phyloP scores from a whole-genome alignment of 1,284 basidiomycete species.

The Rhizoctonia solani region DNA sequence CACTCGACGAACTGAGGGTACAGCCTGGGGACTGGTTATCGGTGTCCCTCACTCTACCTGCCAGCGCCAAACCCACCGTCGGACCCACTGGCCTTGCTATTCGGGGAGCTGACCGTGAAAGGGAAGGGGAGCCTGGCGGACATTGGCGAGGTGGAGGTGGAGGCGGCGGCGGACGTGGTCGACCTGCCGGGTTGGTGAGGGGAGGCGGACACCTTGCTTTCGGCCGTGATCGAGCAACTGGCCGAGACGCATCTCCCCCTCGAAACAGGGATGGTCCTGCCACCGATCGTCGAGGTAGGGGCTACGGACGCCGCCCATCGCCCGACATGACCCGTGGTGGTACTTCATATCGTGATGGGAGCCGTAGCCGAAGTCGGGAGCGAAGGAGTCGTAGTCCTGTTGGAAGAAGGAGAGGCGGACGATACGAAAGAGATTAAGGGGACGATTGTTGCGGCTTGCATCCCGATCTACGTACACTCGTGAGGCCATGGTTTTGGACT shows the following conservation, averaged over 20 bases:
- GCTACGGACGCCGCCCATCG: slow-evolving; percentile 17
- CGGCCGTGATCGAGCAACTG: slow-evolving; percentile 22
- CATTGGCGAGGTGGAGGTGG: slow-evolving; percentile 37
- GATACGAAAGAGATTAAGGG: slow-evolving; percentile 20
- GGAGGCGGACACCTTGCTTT: slow-evolving; percentile 24
- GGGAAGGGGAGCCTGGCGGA: slow-evolving; percentile 13
- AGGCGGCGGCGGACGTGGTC: slow-evolving; percentile 26
- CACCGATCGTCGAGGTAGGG: neutral
- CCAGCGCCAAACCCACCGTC: slow-evolving; percentile 29
- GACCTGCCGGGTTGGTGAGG: slow-evolving; percentile 26
- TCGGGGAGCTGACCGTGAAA: slow-evolving; percentile 21
- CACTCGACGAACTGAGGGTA: slow-evolving; percentile 74
- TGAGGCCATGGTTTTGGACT: too few species aligned
- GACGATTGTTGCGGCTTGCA: neutral
- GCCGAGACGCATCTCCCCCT: slow-evolving; percentile 10
- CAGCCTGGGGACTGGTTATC: slow-evolving; percentile 76
- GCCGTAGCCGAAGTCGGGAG: slow-evolving; percentile 17
- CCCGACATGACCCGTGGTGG: slow-evolving; percentile 30
- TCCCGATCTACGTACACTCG: neutral
- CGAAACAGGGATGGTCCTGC: neutral
- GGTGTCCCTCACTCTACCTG: slow-evolving; percentile 67
- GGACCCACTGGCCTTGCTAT: slow-evolving; percentile 4
- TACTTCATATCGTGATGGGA: slow-evolving; percentile 2
- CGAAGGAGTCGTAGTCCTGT: slow-evolving; percentile 30
- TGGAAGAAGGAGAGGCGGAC: slow-evolving; percentile 15